phyloP scores from a whole-genome alignment of 495 filamentous ascomycete species.

The Xylaria scruposa region DNA sequence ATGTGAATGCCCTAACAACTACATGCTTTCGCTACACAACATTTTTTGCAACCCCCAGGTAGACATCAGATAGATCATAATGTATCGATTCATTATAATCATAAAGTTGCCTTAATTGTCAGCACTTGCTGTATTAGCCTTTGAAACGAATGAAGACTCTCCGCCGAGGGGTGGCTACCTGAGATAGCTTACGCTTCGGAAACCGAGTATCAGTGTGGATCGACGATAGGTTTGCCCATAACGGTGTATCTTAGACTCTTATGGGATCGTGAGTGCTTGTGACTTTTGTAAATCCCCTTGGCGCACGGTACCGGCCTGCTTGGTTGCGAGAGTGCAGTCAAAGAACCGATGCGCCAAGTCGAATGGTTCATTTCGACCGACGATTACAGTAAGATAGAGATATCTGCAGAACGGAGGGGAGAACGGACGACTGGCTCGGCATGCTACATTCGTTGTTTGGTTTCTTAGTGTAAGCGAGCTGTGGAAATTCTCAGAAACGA shows the following conservation, averaged over 20 bases:
- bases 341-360: conserved; percentile 40
- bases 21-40: neutral
- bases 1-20: neutral
- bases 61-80: neutral
- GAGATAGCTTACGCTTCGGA: conserved; percentile 10
- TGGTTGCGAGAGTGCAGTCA: conserved; percentile 24
- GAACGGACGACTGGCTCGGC: conserved; percentile 12
- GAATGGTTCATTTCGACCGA: conserved; percentile 31
- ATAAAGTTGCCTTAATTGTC: neutral
- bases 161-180: neutral
- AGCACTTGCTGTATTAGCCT: neutral
- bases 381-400: conserved; percentile 30
- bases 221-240: conserved; percentile 14
- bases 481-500: neutral
- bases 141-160: neutral
- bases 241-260: neutral
- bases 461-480: neutral
- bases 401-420: conserved; percentile 1
- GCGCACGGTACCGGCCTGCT: conserved; percentile 15
- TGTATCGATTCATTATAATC: neutral
- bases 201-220: conserved; percentile 20
- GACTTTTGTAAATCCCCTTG: conserved; percentile 23
- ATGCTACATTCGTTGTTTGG: neutral
- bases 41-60: neutral
- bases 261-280: conserved; percentile 26